Evolutionary conservation across 176 grass and related monocot genomes (phyloP), one percentile per base, ranked within the genome.

Genomic region (Eragrostis nindensis): DNA sequence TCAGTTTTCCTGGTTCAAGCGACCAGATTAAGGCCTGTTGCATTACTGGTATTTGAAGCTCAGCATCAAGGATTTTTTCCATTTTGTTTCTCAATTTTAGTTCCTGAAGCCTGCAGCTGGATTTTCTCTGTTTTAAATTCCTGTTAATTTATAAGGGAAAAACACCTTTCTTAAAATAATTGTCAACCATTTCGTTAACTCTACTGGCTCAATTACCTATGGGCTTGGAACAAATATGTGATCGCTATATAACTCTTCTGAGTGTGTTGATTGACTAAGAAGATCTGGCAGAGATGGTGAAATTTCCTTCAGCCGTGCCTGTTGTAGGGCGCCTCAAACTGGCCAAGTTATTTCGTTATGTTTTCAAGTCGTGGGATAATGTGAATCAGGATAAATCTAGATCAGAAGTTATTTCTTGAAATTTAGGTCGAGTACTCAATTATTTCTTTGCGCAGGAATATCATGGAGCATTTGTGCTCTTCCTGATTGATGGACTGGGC

Each of bases 391-490:
- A 88, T 88, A 81, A 73, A 74, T 92, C 76, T 87, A 89, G 79
- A 90, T 83, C n/a, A n/a, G n/a, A 89, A 86, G 21, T 89, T 89
- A 78, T 91, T 91, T 86, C 75, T 91, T 93, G 62, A 80, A 76
- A 76, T 59, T 93, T 80, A 93, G 83, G 84, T 84, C 86, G 75
- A 57, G 49, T 90, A 93, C 96, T 98, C 96, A 99, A 89, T 86
- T 91, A 84, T 99, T 99, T 95, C 92, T 99, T 99, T 99, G 93
- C 90, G 96, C 93, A 93, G 96, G 96, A 92, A 93, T 89, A 82
- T 84, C 76, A 74, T 82, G 86, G 81, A 94, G 73, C 83, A 85
- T 56, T 71, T 82, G 84, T 93, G 87, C 87, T 90, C 86, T 71
- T 88, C 91, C 93, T 95, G 88, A 90, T 85, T 93, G 92, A 97